Conservation (phyloP, 805 yeast genomes). For the Hyphopichia homilentoma region DNA sequence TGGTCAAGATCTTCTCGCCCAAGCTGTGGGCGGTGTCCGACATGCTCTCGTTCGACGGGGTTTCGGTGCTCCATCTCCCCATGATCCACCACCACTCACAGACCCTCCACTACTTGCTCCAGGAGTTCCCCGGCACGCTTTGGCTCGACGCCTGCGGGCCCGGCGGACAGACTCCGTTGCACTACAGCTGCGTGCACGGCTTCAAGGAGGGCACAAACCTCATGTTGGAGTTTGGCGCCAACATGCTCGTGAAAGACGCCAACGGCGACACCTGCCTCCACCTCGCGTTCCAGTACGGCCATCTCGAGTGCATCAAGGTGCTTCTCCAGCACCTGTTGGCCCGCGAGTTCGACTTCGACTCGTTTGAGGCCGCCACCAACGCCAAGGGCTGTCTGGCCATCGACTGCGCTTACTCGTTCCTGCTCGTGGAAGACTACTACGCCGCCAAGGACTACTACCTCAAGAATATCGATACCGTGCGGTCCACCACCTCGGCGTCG, state of each 20-base stretch:
- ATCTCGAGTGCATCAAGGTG: conserved; percentile 26
- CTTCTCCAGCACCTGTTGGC: conserved; percentile 13
- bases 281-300: conserved; percentile 35
- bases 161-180: conserved; percentile 33
- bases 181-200: conserved; percentile 29
- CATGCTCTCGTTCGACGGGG: conserved; percentile 32
- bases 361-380: conserved; percentile 21
- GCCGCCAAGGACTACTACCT: conserved; percentile 17
- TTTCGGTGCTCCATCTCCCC: conserved; percentile 36
- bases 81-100: conserved; percentile 30
- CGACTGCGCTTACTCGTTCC: conserved; percentile 29
- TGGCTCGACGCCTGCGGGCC: conserved; percentile 39
- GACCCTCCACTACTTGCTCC: conserved; percentile 39
- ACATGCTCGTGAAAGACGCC: conserved; percentile 23
- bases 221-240: conserved; percentile 40
- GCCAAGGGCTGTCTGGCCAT: conserved; percentile 29
- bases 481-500: conserved; percentile 6
- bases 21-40: conserved; percentile 19
- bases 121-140: conserved; percentile 35
- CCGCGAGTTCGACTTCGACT: neutral
- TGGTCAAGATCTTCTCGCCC: conserved; percentile 28
- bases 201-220: conserved; percentile 37
- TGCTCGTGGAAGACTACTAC: conserved; percentile 22
- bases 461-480: conserved; percentile 1
- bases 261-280: conserved; percentile 38